Base-by-base conservation (phyloP, 768 basidiomycete species). In the Polyporus arcularius region DNA sequence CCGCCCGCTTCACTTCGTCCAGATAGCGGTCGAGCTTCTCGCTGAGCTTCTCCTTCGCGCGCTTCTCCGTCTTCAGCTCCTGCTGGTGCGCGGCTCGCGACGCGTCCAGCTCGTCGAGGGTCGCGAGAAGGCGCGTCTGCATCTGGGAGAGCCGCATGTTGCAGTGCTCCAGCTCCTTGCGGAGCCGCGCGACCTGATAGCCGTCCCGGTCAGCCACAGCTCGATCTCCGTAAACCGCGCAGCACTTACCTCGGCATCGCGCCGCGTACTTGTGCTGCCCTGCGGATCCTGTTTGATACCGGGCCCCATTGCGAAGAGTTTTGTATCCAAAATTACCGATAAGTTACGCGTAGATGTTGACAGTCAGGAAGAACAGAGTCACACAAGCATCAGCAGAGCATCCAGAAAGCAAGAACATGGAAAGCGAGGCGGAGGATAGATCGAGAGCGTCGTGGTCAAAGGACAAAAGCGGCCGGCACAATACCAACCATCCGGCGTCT, bases 91-190 rank as follows among this genome's bases (percentile, higher is more conserved):
- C 61, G 16, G 66, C 63, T 41, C 78, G 78, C 28, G 78, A 61
- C 4, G 76, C 70, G 63, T 86, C 85, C 39, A 86, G 68, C 2
- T 77, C 72, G 62, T 85, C 83, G 10, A 84, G 73, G 0, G 82
- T 78, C n/a, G 77, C 71, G 46, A 79, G 61, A 26, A 86, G 73
- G 26, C 84, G 82, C 16, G 73, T 73, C 15, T 82, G 81, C 1
- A 80, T 64, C 16, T 79, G 73, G 2, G 82, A 79, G 2, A 59
- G 26, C 42, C 55, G 53, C 53, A 59, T 58, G 15, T 16, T 53
- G n/a, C 53, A 55, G 4, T 28, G 53, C n/a, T 56, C 39, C 5
- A 63, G 48, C 35, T 59, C 62, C 15, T 55, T 49, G 3, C 52
- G 57, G 9, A 63, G 57, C 0, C 54, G 48, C 4, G 48, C 30